Percentiles rank a stretch among this genome's conserved stretches.
phyloP scores from a whole-genome alignment of 1,139 yeast genomes.

The Blastobotrys elegans region DNA sequence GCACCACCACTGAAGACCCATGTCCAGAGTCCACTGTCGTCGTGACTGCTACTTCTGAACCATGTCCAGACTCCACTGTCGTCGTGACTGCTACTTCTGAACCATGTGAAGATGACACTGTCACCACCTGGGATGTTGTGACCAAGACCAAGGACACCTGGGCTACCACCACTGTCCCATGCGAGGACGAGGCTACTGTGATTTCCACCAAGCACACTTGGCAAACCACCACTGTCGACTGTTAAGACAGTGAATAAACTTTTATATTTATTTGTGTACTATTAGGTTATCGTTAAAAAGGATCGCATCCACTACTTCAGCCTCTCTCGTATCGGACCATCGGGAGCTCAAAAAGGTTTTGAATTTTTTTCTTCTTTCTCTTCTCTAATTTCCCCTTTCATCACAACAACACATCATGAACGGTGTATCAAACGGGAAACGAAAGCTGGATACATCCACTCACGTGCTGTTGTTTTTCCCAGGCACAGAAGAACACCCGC shows the following conservation, averaged over 20 bases:
- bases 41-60: background rate
- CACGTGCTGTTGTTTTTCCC: constrained; percentile 24
- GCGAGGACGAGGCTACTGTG: constrained; percentile 4
- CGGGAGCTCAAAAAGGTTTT: background rate
- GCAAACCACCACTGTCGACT: background rate
- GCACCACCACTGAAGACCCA: background rate
- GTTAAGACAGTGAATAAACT: background rate
- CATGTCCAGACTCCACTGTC: background rate
- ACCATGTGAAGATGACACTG: constrained; percentile 5
- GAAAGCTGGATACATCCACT: constrained; percentile 20
- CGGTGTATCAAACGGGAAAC: background rate
- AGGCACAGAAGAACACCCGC: constrained; percentile 19
- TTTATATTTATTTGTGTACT: background rate
- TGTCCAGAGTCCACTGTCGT: background rate
- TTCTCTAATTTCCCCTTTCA: background rate
- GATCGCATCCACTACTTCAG: too few relatives aligned
- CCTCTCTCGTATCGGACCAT: too few relatives aligned
- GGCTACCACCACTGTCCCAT: constrained; percentile 1
- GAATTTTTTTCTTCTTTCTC: background rate
- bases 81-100: background rate
- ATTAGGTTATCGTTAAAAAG: too few relatives aligned
- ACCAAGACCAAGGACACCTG: constrained; percentile 1
- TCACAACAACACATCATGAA: background rate
- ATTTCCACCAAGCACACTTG: background rate
- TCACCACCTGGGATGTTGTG: background rate